A percentile compares a stretch with the other conserved stretches of the same genome.
Conservation (phyloP, 108 stramenopile species). For the Pseudonitzschia delicatissima region DNA sequence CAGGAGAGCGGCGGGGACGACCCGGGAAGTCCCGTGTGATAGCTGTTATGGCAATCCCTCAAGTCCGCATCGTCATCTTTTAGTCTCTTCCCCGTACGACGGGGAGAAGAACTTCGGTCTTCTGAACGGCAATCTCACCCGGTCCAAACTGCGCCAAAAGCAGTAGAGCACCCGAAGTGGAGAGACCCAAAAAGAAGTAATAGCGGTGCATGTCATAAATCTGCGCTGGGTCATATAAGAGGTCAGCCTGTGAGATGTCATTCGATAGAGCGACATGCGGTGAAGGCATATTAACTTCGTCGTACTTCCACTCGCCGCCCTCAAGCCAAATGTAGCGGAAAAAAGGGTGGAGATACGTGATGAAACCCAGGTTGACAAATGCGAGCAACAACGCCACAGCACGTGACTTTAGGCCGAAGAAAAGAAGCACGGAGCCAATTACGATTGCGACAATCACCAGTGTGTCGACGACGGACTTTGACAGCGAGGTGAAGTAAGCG, state of each 20-base stretch:
- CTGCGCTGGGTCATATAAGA: background rate
- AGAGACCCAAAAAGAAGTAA: background rate
- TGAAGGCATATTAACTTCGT: background rate
- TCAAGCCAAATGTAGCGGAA: background rate
- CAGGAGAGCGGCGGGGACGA: too few species aligned
- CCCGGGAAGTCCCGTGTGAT: too few species aligned
- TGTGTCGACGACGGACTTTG: background rate
- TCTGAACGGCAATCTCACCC: background rate
- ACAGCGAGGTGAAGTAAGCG: background rate
- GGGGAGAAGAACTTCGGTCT: background rate
- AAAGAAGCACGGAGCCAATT: background rate
- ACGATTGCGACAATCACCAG: background rate
- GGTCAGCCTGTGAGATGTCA: background rate
- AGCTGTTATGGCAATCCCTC: too few species aligned
- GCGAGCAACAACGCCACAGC: background rate
- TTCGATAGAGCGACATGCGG: background rate
- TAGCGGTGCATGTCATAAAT: background rate
- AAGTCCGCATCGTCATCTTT: too few species aligned
- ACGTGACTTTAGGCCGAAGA: background rate
- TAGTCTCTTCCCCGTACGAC: too few species aligned
- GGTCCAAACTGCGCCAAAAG: background rate
- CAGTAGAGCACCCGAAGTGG: background rate
- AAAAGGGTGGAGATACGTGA: background rate
- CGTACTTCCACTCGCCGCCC: background rate
- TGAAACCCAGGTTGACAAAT: background rate